Evolutionary conservation across 805 yeast species (phyloP).

Genomic region (Cyberlindnera sargentensis): DNA sequence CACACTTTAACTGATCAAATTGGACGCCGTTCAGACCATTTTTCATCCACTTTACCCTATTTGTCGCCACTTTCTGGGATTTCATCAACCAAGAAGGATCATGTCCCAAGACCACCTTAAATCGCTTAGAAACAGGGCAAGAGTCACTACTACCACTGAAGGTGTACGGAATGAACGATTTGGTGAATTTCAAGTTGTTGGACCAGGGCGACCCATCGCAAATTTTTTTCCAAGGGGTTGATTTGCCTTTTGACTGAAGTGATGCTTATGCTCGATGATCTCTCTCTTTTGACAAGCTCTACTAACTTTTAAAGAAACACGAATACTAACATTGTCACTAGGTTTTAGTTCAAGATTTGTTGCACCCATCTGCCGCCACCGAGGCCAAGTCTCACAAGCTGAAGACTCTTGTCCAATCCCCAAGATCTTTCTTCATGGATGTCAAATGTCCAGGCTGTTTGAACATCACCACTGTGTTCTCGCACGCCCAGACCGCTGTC

Average conservation of each 20-base stretch:
- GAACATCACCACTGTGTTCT: conserved; percentile 98
- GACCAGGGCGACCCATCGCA: conserved; percentile 11
- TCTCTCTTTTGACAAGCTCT: not conserved
- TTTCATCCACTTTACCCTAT: not conserved
- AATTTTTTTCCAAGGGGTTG: conserved; percentile 2
- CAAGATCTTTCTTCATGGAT: conserved; percentile 99
- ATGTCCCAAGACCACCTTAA: not conserved
- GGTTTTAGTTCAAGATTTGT: conserved; percentile 99
- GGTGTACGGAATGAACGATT: not conserved
- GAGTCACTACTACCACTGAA: not conserved
- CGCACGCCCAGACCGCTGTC: conserved; percentile 99
- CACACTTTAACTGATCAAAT: too few species aligned
- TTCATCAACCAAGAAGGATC: not conserved
- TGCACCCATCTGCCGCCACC: conserved; percentile 95
- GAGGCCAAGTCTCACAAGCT: conserved; percentile 97
- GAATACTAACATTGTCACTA: conserved; percentile 9
- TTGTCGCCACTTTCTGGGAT: not conserved
- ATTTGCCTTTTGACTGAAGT: not conserved
- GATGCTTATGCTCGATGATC: not conserved
- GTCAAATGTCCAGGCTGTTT: conserved; percentile 99
- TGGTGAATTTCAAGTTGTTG: conserved; percentile 1
- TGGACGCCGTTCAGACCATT: too few species aligned
- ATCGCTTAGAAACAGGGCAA: conserved; percentile 1
- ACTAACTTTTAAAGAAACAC: too few species aligned
- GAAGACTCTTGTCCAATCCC: conserved; percentile 94